A percentile compares a stretch with the other conserved stretches of the same genome.
phyloP scores from a whole-genome alignment of 2,329 filamentous ascomycete genomes.

The Verticillium tricorpus region DNA sequence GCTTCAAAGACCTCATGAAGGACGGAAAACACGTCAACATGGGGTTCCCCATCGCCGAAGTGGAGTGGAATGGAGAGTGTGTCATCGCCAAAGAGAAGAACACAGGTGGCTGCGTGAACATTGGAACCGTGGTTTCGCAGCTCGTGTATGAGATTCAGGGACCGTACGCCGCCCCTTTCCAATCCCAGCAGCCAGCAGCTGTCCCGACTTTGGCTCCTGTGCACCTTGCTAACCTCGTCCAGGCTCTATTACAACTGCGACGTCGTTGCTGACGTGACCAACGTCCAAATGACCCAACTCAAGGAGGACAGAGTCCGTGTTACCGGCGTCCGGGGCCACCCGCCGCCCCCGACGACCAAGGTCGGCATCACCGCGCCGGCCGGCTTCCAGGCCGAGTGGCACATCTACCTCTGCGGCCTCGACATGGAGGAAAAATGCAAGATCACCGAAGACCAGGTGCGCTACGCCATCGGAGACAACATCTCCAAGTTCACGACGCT shows the following conservation, averaged over 20 bases:
- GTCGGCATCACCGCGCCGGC: constrained; percentile 43
- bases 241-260: constrained; percentile 42
- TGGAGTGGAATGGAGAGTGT: constrained; percentile 37
- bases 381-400: constrained; percentile 39
- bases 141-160: constrained; percentile 45
- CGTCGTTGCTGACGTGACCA: constrained; percentile 35
- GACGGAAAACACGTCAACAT: background rate
- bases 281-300: constrained; percentile 29
- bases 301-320: constrained; percentile 32
- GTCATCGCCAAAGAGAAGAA: constrained; percentile 43
- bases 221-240: background rate
- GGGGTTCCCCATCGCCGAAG: constrained; percentile 40
- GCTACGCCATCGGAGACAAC: constrained; percentile 32
- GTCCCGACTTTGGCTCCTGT: background rate
- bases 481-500: constrained; percentile 39
- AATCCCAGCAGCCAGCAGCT: background rate
- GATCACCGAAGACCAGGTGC: constrained; percentile 41
- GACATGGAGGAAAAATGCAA: constrained; percentile 43
- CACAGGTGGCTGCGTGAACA: constrained; percentile 34
- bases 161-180: constrained; percentile 10
- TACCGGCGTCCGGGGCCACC: constrained; percentile 32
- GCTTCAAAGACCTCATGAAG: constrained; percentile 19
- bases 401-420: constrained; percentile 43
- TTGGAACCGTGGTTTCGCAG: constrained; percentile 34
- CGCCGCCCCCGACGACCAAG: constrained; percentile 46